These are phyloP conservation scores for Millerago galiae DNA, from an alignment of 805 yeast species.

Conservation along the genomic window DNA sequence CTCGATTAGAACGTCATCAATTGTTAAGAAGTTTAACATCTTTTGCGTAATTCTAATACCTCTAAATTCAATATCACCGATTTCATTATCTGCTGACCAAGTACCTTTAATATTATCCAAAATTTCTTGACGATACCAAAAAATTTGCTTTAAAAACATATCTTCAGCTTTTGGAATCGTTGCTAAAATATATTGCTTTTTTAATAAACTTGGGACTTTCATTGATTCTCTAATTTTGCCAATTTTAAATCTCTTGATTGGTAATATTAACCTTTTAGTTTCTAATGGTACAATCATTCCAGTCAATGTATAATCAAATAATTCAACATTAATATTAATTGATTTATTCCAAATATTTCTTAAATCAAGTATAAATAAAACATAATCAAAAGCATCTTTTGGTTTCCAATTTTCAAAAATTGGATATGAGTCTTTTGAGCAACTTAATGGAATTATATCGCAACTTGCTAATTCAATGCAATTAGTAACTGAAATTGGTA, in stretches of 20 bases:
- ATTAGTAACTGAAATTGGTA: conserved; percentile 63
- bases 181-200: conserved; percentile 57
- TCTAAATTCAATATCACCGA: conserved; percentile 62
- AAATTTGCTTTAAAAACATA: conserved; percentile 48
- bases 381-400: conserved; percentile 38
- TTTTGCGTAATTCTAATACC: conserved; percentile 53
- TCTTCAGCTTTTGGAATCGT: conserved; percentile 52
- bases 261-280: conserved; percentile 60
- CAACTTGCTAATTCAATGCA: conserved; percentile 70
- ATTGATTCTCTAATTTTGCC: conserved; percentile 34
- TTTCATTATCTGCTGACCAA: conserved; percentile 46
- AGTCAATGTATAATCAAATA: conserved; percentile 21
- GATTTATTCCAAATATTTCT: conserved; percentile 75
- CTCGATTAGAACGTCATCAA: conserved; percentile 40
- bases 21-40: conserved; percentile 51
- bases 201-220: conserved; percentile 64
- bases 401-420: conserved; percentile 4
- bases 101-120: conserved; percentile 52
- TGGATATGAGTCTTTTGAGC: neutral
- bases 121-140: conserved; percentile 76
- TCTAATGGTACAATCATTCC: conserved; percentile 35
- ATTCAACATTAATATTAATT: conserved; percentile 30
- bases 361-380: conserved; percentile 65
- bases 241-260: conserved; percentile 51
- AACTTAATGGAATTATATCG: conserved; percentile 57